Conservation (phyloP, 140 eudicot species). For the Oenanthe javanica region DNA sequence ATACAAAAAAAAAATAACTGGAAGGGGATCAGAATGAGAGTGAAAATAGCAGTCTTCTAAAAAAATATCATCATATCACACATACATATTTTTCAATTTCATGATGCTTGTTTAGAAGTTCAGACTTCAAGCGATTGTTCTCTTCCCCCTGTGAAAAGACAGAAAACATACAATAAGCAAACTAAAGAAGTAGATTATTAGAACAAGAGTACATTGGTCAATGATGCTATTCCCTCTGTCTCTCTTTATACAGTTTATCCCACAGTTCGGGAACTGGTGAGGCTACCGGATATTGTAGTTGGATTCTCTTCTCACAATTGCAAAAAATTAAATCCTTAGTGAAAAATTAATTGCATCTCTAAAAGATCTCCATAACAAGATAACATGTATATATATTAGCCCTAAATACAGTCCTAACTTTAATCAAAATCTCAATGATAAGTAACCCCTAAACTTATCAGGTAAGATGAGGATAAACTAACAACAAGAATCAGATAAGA, state of each 20-base stretch:
- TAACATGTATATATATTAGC: neutral
- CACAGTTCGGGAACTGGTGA: neutral
- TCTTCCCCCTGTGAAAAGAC: constrained; percentile 61
- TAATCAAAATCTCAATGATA: neutral
- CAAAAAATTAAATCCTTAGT: neutral
- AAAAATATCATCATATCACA: constrained; percentile 11
- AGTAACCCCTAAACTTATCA: neutral
- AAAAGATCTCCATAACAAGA: neutral
- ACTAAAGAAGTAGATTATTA: neutral
- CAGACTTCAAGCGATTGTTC: constrained; percentile 71
- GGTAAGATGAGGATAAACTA: neutral
- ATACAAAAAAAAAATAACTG: neutral
- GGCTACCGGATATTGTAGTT: neutral
- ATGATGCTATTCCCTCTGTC: neutral
- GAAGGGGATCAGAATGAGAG: neutral
- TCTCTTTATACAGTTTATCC: too few relatives aligned
- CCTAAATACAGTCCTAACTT: neutral
- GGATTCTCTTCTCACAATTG: neutral
- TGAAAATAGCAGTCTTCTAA: neutral
- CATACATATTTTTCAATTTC: constrained; percentile 76
- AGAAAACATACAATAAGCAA: neutral
- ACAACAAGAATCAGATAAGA: neutral
- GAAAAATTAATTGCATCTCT: neutral
- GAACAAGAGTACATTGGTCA: neutral
- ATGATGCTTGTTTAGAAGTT: constrained; percentile 60